Conservation (phyloP, 129 eudicot genomes). For the Flaveria trinervia region DNA sequence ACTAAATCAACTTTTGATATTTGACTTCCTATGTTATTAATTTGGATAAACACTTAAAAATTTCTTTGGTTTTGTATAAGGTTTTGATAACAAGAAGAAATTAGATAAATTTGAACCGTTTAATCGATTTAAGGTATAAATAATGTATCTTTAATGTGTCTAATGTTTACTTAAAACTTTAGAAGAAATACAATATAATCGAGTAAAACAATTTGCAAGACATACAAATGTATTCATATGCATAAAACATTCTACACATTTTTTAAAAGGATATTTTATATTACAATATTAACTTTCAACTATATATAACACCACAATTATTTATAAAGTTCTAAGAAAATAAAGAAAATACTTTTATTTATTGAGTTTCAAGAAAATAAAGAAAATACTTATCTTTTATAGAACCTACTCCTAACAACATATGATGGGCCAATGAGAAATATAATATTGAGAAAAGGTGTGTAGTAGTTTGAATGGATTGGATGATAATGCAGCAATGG, state of each 20-base stretch:
- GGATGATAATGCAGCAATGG: constrained; percentile 31
- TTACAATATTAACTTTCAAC: not conserved
- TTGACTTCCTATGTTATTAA: too few relatives aligned
- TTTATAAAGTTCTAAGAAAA: not conserved
- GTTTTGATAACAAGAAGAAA: not conserved
- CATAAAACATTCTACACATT: not conserved
- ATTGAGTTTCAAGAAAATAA: too few relatives aligned
- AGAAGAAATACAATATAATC: not conserved
- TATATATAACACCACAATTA: not conserved
- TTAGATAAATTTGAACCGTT: too few relatives aligned
- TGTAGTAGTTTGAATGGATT: constrained; percentile 42
- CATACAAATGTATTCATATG: not conserved
- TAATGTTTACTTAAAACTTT: not conserved
- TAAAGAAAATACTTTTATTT: not conserved
- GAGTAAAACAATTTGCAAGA: not conserved
- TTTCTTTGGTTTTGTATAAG: too few relatives aligned
- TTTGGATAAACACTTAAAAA: too few relatives aligned
- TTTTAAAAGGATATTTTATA: not conserved
- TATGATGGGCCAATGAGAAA: constrained; percentile 22
- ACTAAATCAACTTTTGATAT: too few relatives aligned
- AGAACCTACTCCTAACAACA: not conserved
- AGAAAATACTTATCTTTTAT: not conserved
- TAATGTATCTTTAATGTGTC: not conserved
- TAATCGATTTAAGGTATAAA: not conserved
- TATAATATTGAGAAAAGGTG: constrained; percentile 17